phyloP scores from a whole-genome alignment of 1,284 basidiomycete species.

The Phlebopus sp. region DNA sequence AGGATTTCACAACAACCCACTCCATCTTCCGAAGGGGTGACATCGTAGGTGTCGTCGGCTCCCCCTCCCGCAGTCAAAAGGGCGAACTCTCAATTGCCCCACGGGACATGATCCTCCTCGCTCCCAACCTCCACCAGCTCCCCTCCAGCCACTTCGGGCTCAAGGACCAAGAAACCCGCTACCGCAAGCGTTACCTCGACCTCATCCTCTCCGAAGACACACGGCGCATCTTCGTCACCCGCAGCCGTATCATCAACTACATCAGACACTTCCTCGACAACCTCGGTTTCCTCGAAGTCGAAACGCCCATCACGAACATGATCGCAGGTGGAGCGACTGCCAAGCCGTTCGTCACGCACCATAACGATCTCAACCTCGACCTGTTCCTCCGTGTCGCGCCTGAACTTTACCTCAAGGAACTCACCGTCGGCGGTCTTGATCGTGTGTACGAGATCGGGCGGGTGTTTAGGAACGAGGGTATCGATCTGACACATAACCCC shows the following conservation, averaged over 20 bases:
- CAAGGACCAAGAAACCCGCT: slow-evolving; percentile 95
- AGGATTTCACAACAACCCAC: slow-evolving; percentile 74
- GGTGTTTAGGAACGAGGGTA: slow-evolving; percentile 98
- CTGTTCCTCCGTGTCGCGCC: slow-evolving; percentile 98
- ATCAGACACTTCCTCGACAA: slow-evolving; percentile 89
- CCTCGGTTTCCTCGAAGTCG: slow-evolving; percentile 97
- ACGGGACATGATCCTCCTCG: slow-evolving; percentile 81
- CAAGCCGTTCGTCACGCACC: slow-evolving; percentile 98
- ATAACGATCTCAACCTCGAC: slow-evolving; percentile 97
- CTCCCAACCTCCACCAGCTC: slow-evolving; percentile 95
- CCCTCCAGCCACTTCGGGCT: slow-evolving; percentile 89
- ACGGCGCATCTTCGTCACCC: slow-evolving; percentile 89
- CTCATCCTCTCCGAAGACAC: slow-evolving; percentile 94
- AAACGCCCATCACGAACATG: slow-evolving; percentile 98
- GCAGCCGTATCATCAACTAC: slow-evolving; percentile 87
- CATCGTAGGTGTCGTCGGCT: slow-evolving; percentile 90
- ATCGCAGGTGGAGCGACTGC: slow-evolving; percentile 97
- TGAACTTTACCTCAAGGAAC: slow-evolving; percentile 97
- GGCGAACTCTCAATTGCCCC: slow-evolving; percentile 94
- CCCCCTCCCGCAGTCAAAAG: slow-evolving; percentile 91
- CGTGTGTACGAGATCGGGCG: slow-evolving; percentile 98
- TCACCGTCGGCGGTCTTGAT: slow-evolving; percentile 95
- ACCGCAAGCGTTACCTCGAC: slow-evolving; percentile 99
- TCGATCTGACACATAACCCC: slow-evolving; percentile 97
- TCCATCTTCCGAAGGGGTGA: slow-evolving; percentile 93